phyloP scores from a whole-genome alignment of 345 rosid species.

The Corymbia maculata region DNA sequence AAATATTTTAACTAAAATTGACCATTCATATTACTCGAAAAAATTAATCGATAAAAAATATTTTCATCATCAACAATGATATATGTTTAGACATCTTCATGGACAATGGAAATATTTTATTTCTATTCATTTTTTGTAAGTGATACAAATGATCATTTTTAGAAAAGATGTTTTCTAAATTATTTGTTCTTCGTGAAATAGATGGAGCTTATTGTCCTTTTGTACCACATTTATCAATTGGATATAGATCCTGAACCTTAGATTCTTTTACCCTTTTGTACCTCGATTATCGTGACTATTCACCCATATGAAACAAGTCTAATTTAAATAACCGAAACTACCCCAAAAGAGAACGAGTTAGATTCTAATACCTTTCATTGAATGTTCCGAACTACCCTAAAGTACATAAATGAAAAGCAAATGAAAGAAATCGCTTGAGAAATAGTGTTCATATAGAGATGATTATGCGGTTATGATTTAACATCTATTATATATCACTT shows the following conservation, averaged over 20 bases:
- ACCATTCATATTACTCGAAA: rapidly evolving
- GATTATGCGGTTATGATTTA: neutral
- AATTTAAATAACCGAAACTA: too few relatives aligned
- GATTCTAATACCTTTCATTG: neutral
- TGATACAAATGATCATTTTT: too few relatives aligned
- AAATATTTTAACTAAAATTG: too few relatives aligned
- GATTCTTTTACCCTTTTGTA: neutral
- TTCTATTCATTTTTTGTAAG: too few relatives aligned
- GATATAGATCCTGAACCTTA: neutral
- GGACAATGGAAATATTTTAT: rapidly evolving
- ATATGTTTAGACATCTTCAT: too few relatives aligned
- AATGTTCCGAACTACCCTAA: neutral
- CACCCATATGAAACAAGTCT: neutral
- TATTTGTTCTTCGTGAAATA: rapidly evolving
- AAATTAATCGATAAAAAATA: too few relatives aligned
- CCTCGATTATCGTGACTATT: neutral
- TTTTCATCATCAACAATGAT: neutral
- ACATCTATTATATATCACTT: neutral
- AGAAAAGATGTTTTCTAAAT: too few relatives aligned
- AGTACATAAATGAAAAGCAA: neutral
- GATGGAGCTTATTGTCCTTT: neutral
- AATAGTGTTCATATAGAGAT: neutral
- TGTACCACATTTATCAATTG: neutral
- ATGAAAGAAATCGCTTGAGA: neutral
- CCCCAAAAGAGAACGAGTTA: too few relatives aligned